Conservation (phyloP, 495 filamentous ascomycete species). For the Penicillium malachiteum region DNA sequence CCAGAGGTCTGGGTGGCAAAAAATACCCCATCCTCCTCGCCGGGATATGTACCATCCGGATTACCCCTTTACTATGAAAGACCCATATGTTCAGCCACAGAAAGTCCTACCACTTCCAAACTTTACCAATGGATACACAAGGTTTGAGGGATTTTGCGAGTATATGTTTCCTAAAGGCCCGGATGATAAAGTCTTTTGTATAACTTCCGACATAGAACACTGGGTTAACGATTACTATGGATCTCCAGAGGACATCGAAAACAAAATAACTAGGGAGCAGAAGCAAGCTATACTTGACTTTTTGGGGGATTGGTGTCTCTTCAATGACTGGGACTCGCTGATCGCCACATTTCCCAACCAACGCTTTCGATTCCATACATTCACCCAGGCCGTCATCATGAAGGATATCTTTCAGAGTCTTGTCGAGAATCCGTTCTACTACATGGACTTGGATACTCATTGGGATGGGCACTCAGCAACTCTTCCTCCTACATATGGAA, state of each 20-base stretch:
- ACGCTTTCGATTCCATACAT: neutral
- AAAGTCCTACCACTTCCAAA: neutral
- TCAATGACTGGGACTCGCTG: neutral
- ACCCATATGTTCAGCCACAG: neutral
- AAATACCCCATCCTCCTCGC: no score
- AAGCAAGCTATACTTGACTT: neutral
- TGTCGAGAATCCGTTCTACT: neutral
- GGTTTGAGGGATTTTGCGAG: no score
- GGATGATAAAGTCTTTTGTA: no score
- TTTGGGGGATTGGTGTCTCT: neutral
- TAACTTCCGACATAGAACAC: no score
- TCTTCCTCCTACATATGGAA: neutral
- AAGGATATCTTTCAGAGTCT: neutral
- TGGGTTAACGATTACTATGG: neutral
- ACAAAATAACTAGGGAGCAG: neutral
- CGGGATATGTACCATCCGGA: no score
- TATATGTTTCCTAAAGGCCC: no score
- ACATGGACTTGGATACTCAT: neutral
- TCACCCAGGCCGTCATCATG: neutral
- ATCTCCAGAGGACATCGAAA: neutral
- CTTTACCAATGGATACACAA: no score
- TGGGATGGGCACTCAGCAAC: neutral
- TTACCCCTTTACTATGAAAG: neutral
- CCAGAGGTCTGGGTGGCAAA: no score
- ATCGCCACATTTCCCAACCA: neutral